These are phyloP conservation scores for Populus hybrid DNA, from an alignment of 441 rosid genomes.

Conservation along the genomic window DNA sequence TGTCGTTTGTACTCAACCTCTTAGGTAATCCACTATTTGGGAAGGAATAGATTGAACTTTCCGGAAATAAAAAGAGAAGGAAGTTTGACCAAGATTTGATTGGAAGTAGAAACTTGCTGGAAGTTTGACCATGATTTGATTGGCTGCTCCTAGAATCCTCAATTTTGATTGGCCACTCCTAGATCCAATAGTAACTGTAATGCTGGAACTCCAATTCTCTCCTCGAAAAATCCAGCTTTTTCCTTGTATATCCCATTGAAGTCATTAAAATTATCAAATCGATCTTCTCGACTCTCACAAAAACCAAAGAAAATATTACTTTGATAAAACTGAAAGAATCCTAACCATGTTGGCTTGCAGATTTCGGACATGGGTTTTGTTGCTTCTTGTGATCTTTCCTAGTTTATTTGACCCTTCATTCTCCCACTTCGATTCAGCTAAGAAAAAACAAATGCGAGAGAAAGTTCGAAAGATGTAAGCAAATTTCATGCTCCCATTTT, in stretches of 20 bases:
- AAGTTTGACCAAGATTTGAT: too few relatives aligned
- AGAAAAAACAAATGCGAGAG: slow-evolving; percentile 65
- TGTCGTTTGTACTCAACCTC: too few relatives aligned
- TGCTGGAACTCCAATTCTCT: neutral
- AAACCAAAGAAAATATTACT: neutral
- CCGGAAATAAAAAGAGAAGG: too few relatives aligned
- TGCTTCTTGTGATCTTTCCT: slow-evolving; percentile 45
- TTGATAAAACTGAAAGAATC: neutral
- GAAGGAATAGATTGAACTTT: too few relatives aligned
- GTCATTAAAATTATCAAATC: too few relatives aligned
- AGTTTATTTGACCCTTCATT: slow-evolving; percentile 31
- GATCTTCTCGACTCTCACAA: neutral
- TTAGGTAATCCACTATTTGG: too few relatives aligned
- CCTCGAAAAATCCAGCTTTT: neutral
- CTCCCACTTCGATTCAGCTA: slow-evolving; percentile 46
- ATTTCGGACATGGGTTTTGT: slow-evolving; percentile 29
- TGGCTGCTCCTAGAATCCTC: slow-evolving; percentile 9
- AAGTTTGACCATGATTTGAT: slow-evolving; percentile 14
- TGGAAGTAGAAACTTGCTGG: neutral
- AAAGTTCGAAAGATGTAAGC: slow-evolving; percentile 82
- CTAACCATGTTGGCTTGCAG: slow-evolving; percentile 22
- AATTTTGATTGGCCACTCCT: slow-evolving; percentile 9
- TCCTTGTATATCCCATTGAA: neutral
- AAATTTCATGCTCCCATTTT: neutral
- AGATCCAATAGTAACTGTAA: neutral